These are phyloP conservation scores for Heimioporus sp. DNA, from an alignment of 768 basidiomycete species.

Conservation along the genomic window DNA sequence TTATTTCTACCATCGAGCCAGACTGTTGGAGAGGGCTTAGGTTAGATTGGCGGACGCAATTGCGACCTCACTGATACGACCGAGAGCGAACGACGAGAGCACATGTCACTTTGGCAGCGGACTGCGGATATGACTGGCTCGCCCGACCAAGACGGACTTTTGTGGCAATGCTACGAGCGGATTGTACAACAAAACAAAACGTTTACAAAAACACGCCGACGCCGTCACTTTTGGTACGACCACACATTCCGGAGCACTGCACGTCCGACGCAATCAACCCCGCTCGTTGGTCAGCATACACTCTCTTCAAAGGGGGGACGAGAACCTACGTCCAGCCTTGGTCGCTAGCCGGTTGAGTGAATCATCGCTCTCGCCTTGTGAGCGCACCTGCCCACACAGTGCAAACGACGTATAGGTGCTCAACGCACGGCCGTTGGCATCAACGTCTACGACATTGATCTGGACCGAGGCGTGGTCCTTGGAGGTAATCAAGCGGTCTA, in stretches of 20 bases:
- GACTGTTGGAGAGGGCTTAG: constrained; percentile 29
- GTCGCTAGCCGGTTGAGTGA: constrained; percentile 95
- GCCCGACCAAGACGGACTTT: constrained; percentile 7
- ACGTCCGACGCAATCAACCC: constrained; percentile 10
- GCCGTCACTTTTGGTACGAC: constrained; percentile 84
- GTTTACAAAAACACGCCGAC: constrained; percentile 8
- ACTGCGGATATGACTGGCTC: constrained; percentile 16
- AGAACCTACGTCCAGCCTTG: constrained; percentile 81
- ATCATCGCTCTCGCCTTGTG: constrained; percentile 95
- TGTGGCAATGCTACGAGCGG: constrained; percentile 14
- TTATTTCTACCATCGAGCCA: constrained; percentile 77
- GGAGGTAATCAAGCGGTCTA: constrained; percentile 97
- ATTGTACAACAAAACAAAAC: constrained; percentile 11
- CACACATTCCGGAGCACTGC: constrained; percentile 95
- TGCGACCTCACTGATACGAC: constrained; percentile 43
- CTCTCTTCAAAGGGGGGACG: neutral
- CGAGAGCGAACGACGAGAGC: constrained; percentile 43
- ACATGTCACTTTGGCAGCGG: constrained; percentile 10
- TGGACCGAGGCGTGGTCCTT: constrained; percentile 99
- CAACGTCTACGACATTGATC: constrained; percentile 92
- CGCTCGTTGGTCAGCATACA: neutral
- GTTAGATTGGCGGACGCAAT: neutral
- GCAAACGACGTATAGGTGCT: constrained; percentile 87
- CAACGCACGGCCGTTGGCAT: constrained; percentile 80
- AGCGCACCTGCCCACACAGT: constrained; percentile 90